phyloP scores from a whole-genome alignment of 768 basidiomycete genomes.

The Strobilomyces dryophilus region DNA sequence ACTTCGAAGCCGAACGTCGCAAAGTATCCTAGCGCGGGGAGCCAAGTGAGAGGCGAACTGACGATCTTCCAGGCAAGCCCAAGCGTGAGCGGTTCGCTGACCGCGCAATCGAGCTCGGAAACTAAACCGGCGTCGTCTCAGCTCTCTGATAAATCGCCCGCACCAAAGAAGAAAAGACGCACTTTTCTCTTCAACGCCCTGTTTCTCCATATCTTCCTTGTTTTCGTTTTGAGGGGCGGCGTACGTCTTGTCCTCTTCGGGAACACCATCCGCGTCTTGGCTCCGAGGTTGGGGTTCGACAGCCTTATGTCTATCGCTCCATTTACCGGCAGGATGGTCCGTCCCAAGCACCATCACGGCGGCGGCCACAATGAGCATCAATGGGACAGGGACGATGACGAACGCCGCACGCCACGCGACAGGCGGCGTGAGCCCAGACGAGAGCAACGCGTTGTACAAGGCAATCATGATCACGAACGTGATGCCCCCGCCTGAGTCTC shows the following conservation, averaged over 20 bases:
- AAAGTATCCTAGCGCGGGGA: conserved; percentile 1
- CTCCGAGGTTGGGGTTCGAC: neutral
- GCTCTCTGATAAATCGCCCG: neutral
- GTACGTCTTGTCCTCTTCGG: conserved; percentile 17
- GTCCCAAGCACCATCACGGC: conserved; percentile 3
- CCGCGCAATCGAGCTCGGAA: conserved; percentile 2
- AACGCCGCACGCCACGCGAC: conserved; percentile 31
- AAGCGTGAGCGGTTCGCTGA: conserved; percentile 1
- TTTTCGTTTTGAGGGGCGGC: neutral
- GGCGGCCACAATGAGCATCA: conserved; percentile 41
- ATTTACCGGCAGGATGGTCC: conserved; percentile 4
- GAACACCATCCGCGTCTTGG: neutral
- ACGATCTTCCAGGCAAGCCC: neutral
- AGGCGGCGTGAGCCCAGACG: conserved; percentile 35
- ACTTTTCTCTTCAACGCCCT: conserved; percentile 3
- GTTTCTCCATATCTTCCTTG: conserved; percentile 22
- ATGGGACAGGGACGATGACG: conserved; percentile 48
- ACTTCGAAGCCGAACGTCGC: conserved; percentile 4
- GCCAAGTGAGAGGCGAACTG: conserved; percentile 1
- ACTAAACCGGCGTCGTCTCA: conserved; percentile 9
- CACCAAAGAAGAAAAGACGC: neutral
- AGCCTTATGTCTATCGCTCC: neutral
- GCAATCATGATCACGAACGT: conserved; percentile 6
- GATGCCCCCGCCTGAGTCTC: neutral
- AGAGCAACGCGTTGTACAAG: conserved; percentile 38